Percentiles rank a stretch among this genome's conserved stretches.
phyloP scores from a whole-genome alignment of 2,329 filamentous ascomycete genomes.

The Plectosphaerella plurivora region DNA sequence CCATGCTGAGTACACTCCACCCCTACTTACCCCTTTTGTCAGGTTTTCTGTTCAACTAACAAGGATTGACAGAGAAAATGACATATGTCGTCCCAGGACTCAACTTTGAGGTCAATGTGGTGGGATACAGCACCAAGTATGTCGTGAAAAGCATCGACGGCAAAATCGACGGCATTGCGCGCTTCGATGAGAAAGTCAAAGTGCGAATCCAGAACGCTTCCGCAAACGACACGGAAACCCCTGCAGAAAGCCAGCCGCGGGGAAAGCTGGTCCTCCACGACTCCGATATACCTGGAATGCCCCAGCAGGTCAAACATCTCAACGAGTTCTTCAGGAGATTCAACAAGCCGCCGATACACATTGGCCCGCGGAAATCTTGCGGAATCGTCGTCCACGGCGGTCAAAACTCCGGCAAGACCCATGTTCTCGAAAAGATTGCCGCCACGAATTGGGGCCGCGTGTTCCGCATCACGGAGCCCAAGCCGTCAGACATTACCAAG shows the following conservation, averaged over 20 bases:
- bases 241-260: constrained; percentile 10
- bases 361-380: constrained; percentile 34
- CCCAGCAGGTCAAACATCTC: constrained; percentile 57
- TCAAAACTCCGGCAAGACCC: constrained; percentile 78
- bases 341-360: constrained; percentile 27
- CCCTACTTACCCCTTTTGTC: neutral
- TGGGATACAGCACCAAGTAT: constrained; percentile 57
- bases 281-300: constrained; percentile 63
- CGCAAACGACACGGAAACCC: constrained; percentile 16
- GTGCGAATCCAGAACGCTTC: constrained; percentile 28
- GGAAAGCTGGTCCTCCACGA: constrained; percentile 31
- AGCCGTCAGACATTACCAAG: constrained; percentile 57
- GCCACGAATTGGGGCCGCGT: constrained; percentile 67
- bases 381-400: constrained; percentile 76
- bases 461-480: constrained; percentile 52
- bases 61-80: constrained; percentile 43
- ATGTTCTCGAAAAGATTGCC: constrained; percentile 65
- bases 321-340: constrained; percentile 63
- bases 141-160: constrained; percentile 52
- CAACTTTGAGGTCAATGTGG: constrained; percentile 59
- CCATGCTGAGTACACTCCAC: neutral
- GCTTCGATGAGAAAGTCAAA: constrained; percentile 32
- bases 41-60: constrained; percentile 4
- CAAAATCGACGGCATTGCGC: constrained; percentile 36
- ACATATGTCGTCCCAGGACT: constrained; percentile 69